phyloP scores from a whole-genome alignment of 306 rosid species.

The Ochetophila trinervis region DNA sequence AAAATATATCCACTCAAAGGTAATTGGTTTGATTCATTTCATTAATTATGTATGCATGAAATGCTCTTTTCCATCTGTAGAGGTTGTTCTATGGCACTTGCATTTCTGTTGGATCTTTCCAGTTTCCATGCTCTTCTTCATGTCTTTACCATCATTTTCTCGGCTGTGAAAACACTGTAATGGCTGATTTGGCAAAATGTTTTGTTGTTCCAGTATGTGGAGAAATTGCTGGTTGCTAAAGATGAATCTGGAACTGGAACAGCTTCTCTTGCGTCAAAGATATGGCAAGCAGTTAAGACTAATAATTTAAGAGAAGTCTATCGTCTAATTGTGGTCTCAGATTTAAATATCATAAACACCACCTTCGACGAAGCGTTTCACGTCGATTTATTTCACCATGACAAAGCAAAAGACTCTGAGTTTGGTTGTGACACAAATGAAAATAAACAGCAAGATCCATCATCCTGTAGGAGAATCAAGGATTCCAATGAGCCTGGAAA shows the following conservation, averaged over 20 bases:
- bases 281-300: conserved; percentile 77
- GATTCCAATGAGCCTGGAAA: conserved; percentile 45
- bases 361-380: conserved; percentile 50
- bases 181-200: conserved; percentile 11
- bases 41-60: background rate
- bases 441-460: conserved; percentile 47
- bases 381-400: conserved; percentile 31
- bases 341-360: conserved; percentile 46
- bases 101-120: too few species aligned
- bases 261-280: conserved; percentile 41
- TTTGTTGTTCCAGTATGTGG: conserved; percentile 56
- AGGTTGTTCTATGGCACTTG: too few species aligned
- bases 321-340: conserved; percentile 62
- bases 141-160: conserved; percentile 12
- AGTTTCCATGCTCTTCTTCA: background rate
- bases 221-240: conserved; percentile 63
- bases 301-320: conserved; percentile 66
- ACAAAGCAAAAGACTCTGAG: conserved; percentile 27
- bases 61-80: background rate
- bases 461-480: conserved; percentile 41
- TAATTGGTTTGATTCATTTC: conserved; percentile 12
- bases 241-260: conserved; percentile 38
- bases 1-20: conserved; percentile 92
- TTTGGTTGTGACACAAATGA: conserved; percentile 21
- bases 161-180: background rate